Evolutionary conservation across 768 basidiomycete genomes (phyloP), one percentile per base, ranked within the genome.

Genomic region (Bullera alba): DNA sequence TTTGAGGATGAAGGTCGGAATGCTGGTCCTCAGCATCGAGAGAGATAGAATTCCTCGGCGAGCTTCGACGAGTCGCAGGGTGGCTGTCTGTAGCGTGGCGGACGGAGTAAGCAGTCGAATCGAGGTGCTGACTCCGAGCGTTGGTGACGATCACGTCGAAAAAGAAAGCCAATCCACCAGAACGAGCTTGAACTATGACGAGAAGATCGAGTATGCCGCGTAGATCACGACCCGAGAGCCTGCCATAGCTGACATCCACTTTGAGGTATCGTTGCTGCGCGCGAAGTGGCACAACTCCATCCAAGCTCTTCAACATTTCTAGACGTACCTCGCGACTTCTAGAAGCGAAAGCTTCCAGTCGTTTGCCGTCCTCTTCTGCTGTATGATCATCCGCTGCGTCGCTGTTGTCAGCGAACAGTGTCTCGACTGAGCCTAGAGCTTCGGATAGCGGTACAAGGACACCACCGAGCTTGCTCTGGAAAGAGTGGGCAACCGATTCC

Each of bases 101-200:
- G 12, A 67, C 67, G 3, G 55, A 60, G 42, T 60, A 67, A 6
- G 65, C 66, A 2, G 61, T 48, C 1, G 68, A 70, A 48, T 72
- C 64, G 17, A 72, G 48, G 46, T 72, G 70, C 1, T 54, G 45
- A 46, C 68, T 67, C 29, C 51, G 29, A 21, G 63, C 57, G 44
- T 65, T 69, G 19, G 38, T 57, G 22, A 64, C 53, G 29, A 72
- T 52, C 10, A 72, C 63, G 36, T 72, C 70, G 53, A 69, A 72
- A 48, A 69, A 72, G 44, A 70, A 65, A 1, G 62, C 59, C 42
- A 69, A 38, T 5, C 70, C 70, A 15, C 58, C 55, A 3, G 64
- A 65, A 12, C 70, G 56, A 26, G 62, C 50, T 51, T 69, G 70
- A 2, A 67, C 48, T 0, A 48, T 27, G 14, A 60, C 64, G n/a